These are phyloP conservation scores for Leptographium wingfieldii DNA, from an alignment of 2,329 filamentous ascomycete genomes.

Conservation along the genomic window DNA sequence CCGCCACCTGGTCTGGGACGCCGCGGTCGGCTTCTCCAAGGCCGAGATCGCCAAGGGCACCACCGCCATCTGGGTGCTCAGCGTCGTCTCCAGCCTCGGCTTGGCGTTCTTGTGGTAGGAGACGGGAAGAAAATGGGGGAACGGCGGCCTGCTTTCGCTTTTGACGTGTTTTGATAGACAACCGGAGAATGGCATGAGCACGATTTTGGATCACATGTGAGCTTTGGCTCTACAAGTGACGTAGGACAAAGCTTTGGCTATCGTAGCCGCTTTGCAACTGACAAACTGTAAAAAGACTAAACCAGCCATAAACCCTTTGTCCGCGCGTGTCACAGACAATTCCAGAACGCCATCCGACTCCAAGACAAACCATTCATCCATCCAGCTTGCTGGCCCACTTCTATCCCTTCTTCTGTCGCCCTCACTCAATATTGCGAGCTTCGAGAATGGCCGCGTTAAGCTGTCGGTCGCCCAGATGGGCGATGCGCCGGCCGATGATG, in stretches of 20 bases:
- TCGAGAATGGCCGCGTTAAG: conserved; percentile 41
- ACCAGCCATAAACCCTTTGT: too few species aligned
- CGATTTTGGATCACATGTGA: background rate
- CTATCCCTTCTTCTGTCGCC: too few species aligned
- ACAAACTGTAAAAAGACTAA: too few species aligned
- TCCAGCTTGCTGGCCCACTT: too few species aligned
- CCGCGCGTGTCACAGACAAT: too few species aligned
- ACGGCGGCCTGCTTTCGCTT: background rate
- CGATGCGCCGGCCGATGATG: conserved; percentile 37
- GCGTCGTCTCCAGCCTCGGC: conserved; percentile 29
- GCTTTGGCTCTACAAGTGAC: too few species aligned
- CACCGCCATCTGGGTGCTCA: conserved; percentile 33
- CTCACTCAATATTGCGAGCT: conserved; percentile 37
- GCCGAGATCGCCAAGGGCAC: conserved; percentile 31
- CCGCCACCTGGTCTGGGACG: conserved; percentile 41
- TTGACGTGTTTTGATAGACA: background rate
- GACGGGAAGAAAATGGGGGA: background rate
- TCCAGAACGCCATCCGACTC: background rate
- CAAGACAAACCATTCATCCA: too few species aligned
- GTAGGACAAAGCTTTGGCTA: too few species aligned
- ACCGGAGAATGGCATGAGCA: background rate
- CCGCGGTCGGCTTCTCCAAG: conserved; percentile 36
- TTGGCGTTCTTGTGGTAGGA: conserved; percentile 30
- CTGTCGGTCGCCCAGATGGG: conserved; percentile 29
- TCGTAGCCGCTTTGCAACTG: background rate